Base-by-base conservation (phyloP, 2,329 filamentous ascomycete species). In the Fonsecaea monophora region DNA sequence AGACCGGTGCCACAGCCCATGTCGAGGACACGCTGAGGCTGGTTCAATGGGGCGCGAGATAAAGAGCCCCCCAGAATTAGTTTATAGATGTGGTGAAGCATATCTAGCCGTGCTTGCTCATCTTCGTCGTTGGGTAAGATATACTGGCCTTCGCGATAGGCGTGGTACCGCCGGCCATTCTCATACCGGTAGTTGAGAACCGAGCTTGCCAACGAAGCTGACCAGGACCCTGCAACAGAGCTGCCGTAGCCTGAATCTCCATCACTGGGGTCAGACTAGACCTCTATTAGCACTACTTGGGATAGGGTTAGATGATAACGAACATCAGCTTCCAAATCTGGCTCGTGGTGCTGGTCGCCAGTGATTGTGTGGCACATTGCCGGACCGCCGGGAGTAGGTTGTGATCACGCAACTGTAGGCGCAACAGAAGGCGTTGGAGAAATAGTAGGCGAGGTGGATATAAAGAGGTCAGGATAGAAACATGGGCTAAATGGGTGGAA, bases 61-160 rank as follows among this genome's bases (percentile, higher is more conserved):
- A 35, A 25, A 15, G 13, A 4, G 4, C 66, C 65, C 32, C 68
- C 61, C 40, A 72, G 38, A 15, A 68, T 53, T 10, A 60, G 34
- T 2, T 57, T 25, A n/a, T 69, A 53, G 57, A 72, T 21, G 45
- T 76, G 75, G 57, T 78, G 75, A n/a, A 77, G 71, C 12, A 77
- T 72, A 62, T 78, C 75, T 55, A 78, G 67, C 15, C 76, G 74
- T 38, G 78, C 73, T 67, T 77, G 75, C 63, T 78, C 77, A 58
- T 68, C 71, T 15, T 78, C 73, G 50, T 78, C 77, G 53, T 78
- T 78, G 18, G 77, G 77, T 34, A 78, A 73, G 7, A 73, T 70
- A 40, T 78, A 78, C 32, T 34, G 13, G 13, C 71, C 70, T 18
- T 65, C 68, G 40, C 64, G 61, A 57, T 69, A 72, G 15, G 65